phyloP scores from a whole-genome alignment of 2,329 filamentous ascomycete species.

The Pseudocercospora macadamiae region DNA sequence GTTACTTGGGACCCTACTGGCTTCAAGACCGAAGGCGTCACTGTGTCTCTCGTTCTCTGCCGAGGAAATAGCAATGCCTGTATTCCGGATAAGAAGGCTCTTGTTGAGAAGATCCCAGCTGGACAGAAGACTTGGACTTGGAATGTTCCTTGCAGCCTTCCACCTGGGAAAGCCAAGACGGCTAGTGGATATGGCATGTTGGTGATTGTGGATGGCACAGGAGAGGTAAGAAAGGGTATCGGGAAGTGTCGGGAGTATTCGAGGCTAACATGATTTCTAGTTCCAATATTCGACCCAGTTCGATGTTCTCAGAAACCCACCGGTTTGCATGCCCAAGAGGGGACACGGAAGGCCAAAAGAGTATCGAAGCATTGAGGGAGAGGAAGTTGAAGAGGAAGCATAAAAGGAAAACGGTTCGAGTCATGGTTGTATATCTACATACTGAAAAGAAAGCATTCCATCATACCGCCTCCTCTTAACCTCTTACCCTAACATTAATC shows the following conservation, averaged over 20 bases:
- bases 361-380: not conserved
- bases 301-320: constrained; percentile 8
- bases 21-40: not conserved
- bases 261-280: too few relatives aligned
- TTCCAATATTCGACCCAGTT: constrained; percentile 26
- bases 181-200: constrained; percentile 20
- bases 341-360: not conserved
- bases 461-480: not conserved
- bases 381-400: not conserved
- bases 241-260: too few relatives aligned
- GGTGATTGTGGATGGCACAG: constrained; percentile 21
- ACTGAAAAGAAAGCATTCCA: too few relatives aligned
- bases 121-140: constrained; percentile 9
- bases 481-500: constrained; percentile 12
- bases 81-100: constrained; percentile 6
- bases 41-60: constrained; percentile 20
- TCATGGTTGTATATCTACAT: too few relatives aligned
- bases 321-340: constrained; percentile 7
- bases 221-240: too few relatives aligned
- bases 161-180: constrained; percentile 9
- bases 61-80: constrained; percentile 18
- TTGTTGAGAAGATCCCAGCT: constrained; percentile 6
- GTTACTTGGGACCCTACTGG: constrained; percentile 17
- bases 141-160: constrained; percentile 19
- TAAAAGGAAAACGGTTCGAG: too few relatives aligned